Percentiles rank a stretch among this genome's conserved stretches.
Evolutionary conservation across 2,329 filamentous ascomycete genomes (phyloP).

Genomic region (Hymenoscyphus salicellus): DNA sequence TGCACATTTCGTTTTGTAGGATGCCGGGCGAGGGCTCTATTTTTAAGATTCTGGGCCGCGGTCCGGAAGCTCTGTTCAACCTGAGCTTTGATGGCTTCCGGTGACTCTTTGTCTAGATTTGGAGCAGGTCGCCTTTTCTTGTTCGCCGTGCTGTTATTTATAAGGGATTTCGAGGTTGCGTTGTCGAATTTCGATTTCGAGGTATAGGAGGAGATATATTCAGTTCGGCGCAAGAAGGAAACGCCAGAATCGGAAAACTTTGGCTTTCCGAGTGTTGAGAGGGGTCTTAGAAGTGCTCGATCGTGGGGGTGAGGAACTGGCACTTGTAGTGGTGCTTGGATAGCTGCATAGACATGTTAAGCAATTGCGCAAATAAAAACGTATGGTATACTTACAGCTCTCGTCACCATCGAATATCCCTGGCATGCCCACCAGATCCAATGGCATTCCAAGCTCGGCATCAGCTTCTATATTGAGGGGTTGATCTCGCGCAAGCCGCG

Average conservation of each 20-base stretch:
- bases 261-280: conserved; percentile 81
- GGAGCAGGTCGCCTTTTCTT: conserved; percentile 45
- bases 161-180: conserved; percentile 51
- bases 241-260: conserved; percentile 73
- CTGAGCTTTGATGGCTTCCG: conserved; percentile 65
- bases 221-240: conserved; percentile 91
- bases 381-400: conserved; percentile 61
- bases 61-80: conserved; percentile 61
- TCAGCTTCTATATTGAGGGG: conserved; percentile 95
- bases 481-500: conserved; percentile 83
- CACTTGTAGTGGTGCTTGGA: conserved; percentile 71
- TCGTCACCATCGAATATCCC: conserved; percentile 95
- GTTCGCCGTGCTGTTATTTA: conserved; percentile 39
- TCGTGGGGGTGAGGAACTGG: conserved; percentile 79
- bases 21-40: conserved; percentile 53
- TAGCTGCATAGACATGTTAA: conserved; percentile 53
- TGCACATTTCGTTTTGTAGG: conserved; percentile 55
- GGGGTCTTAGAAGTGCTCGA: conserved; percentile 75
- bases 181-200: conserved; percentile 50
- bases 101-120: conserved; percentile 55
- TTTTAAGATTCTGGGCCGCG: conserved; percentile 53
- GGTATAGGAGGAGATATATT: conserved; percentile 75
- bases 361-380: conserved; percentile 16
- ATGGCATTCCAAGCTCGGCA: conserved; percentile 95
- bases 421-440: conserved; percentile 91